A percentile compares a stretch with the other conserved stretches of the same genome.
phyloP scores from a whole-genome alignment of 768 basidiomycete species.

The Xanthoconium purpureum region DNA sequence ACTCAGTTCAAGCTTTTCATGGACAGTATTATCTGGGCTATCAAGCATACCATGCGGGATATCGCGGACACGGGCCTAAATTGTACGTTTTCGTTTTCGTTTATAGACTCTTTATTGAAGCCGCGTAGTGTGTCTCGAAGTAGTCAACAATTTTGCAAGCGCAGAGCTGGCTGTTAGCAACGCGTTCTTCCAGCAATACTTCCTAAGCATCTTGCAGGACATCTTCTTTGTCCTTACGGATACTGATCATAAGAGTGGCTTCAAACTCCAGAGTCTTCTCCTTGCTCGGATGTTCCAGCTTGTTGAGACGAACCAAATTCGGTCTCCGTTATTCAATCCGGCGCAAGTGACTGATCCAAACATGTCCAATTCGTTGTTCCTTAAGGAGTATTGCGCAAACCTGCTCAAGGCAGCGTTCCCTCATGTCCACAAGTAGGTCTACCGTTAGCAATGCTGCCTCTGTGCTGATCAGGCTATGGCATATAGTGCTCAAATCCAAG shows the following conservation, averaged over 20 bases:
- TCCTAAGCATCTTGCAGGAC: conserved; percentile 89
- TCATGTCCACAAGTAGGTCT: conserved; percentile 77
- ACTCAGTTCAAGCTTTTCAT: conserved; percentile 95
- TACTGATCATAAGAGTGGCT: conserved; percentile 97
- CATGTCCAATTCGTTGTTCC: conserved; percentile 74
- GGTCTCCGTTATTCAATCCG: conserved; percentile 83
- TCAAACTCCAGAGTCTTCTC: conserved; percentile 92
- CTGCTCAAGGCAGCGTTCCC: conserved; percentile 87
- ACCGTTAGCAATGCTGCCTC: background rate
- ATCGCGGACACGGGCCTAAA: conserved; percentile 90
- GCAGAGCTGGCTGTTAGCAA: conserved; percentile 78
- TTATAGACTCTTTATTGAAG: conserved; percentile 1
- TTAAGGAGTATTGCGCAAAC: conserved; percentile 83
- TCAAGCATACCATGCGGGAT: conserved; percentile 99
- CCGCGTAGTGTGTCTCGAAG: conserved; percentile 77
- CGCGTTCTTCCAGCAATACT: conserved; percentile 95
- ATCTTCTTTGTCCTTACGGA: conserved; percentile 97
- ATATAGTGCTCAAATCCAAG: conserved; percentile 68
- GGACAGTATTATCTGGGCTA: conserved; percentile 99
- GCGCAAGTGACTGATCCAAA: conserved; percentile 63
- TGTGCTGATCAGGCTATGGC: conserved; percentile 6
- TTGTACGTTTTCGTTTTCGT: conserved; percentile 39
- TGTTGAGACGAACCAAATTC: conserved; percentile 76
- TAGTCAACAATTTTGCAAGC: conserved; percentile 90
- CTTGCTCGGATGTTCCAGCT: conserved; percentile 92